Percentiles rank a stretch among this genome's conserved stretches.
Evolutionary conservation across 768 basidiomycete genomes (phyloP).

Genomic region (Tremella fuciformis): DNA sequence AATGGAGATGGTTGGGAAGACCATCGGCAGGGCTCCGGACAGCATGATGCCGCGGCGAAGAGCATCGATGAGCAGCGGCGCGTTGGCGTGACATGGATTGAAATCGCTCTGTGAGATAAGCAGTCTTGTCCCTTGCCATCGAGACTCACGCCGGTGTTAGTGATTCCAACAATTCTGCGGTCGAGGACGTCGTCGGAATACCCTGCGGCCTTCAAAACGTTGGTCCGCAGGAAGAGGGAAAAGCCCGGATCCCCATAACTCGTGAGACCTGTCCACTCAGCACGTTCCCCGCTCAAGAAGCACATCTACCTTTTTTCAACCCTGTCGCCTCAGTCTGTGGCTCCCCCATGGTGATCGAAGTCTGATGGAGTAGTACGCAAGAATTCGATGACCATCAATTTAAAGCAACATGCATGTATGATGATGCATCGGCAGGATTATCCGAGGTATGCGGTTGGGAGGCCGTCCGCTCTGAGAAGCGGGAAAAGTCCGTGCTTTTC

Average conservation of each 20-base stretch:
- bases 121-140: neutral
- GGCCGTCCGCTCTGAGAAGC: too few relatives aligned
- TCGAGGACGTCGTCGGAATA: slow-evolving; percentile 46
- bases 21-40: slow-evolving; percentile 33
- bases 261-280: slow-evolving; percentile 23
- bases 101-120: slow-evolving; percentile 24
- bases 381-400: too few relatives aligned
- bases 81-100: slow-evolving; percentile 45
- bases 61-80: slow-evolving; percentile 32
- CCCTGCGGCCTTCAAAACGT: slow-evolving; percentile 46
- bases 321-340: too few relatives aligned
- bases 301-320: too few relatives aligned
- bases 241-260: slow-evolving; percentile 42
- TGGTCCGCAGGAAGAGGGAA: slow-evolving; percentile 43
- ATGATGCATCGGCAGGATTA: too few relatives aligned
- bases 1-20: slow-evolving; percentile 41
- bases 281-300: too few relatives aligned
- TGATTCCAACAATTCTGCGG: slow-evolving; percentile 39
- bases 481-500: too few relatives aligned
- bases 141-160: slow-evolving; percentile 30
- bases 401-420: too few relatives aligned
- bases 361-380: too few relatives aligned
- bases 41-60: slow-evolving; percentile 37
- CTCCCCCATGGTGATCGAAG: too few relatives aligned
- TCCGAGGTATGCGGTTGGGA: too few relatives aligned